Evolutionary conservation across 2,329 filamentous ascomycete genomes (phyloP), one percentile per base, ranked within the genome.

Genomic region (Neofusicoccum ribis): DNA sequence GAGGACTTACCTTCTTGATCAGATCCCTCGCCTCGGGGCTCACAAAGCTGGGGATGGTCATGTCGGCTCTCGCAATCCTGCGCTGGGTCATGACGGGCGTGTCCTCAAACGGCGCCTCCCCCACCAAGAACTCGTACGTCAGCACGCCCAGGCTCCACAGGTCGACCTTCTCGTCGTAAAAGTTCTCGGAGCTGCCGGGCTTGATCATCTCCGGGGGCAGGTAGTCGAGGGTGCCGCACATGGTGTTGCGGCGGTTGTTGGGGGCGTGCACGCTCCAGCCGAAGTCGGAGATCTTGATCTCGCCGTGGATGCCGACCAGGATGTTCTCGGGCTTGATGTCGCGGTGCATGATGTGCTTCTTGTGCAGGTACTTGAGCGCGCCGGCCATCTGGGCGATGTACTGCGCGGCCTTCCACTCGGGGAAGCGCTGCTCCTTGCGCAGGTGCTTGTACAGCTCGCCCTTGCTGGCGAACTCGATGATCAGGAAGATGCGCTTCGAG

Each of bases 321-420:
- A 98, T 98, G 74, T 98, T 98, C 80, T 98, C 93, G 2, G 93
- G 93, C 83, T 98, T 98, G 81, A 98, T 98, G 73, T 98, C 93
- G 66, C 93, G 87, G 79, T 98, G 94, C 82, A 98, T 98, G 71
- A 98, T 91, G 77, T 97, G 93, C 82, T 98, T 98, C 77, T 92
- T 92, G 82, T 97, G 93, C 51, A 97, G 85, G 75, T 97, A 98
- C 70, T 89, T 89, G 71, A 97, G 82, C 0, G 93, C 93, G 50
- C 90, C 90, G n/a, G 91, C 91, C 91, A 95, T 95, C 78, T 96
- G 92, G 2, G 91, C 91, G 68, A 95, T 88, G 77, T 94, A 96
- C 79, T 93, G 90, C 31, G 91, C 91, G 8, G 92, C 91, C 77
- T 92, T 92, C 87, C 89, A 91, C 77, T 96, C 92, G 3, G 91